Evolutionary conservation across 169 alveolate genomes (phyloP), one percentile per base, ranked within the genome.

Genomic region (Eimeria praecox): DNA sequence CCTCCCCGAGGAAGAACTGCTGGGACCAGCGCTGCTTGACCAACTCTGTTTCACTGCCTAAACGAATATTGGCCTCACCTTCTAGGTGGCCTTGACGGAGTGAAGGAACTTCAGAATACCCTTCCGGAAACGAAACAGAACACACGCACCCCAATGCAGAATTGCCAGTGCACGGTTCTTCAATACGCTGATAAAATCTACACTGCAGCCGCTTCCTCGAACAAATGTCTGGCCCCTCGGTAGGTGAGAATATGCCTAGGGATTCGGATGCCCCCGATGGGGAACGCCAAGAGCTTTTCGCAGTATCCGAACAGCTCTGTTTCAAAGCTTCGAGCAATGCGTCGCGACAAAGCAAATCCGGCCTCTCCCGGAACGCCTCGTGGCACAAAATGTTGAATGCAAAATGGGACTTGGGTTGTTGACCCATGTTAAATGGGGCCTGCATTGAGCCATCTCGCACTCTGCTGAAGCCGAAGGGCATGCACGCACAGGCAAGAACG

Each of bases 1-100:
- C 20, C 94, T 87, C 64, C 20, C 44, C 52, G 20, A 24, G 30
- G 24, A 87, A 62, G 0, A 38, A 35, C 64, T 35, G 82, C 46
- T 87, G 94, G 59, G 94, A 87, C 94, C 94, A 87, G 10, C 94
- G 94, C 69, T 87, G 59, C 94, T 38, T 30, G 64, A 64, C 38
- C 83, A 62, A 35, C 33, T 59, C 94, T 12, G 94, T 16, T 30
- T 59, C 71, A 38, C 35, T 42, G 69, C 78, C 66, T 52, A 42
- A 38, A 27, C 42, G 44, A 18, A 44, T 20, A 27, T 42, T 44
- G 66, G 71, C 94, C 52, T 64, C 94, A 35, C 59, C 49, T 64
- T 87, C 94, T 83, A 87, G 40, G 64, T 59, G 83, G 12, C 94
- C 94, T 69, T 64, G 94, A 10, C 82, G 94, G 75, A 87, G 75